These are phyloP conservation scores for Entomortierella lignicola DNA, from an alignment of 192 early-diverging fungal genomes.

Conservation along the genomic window DNA sequence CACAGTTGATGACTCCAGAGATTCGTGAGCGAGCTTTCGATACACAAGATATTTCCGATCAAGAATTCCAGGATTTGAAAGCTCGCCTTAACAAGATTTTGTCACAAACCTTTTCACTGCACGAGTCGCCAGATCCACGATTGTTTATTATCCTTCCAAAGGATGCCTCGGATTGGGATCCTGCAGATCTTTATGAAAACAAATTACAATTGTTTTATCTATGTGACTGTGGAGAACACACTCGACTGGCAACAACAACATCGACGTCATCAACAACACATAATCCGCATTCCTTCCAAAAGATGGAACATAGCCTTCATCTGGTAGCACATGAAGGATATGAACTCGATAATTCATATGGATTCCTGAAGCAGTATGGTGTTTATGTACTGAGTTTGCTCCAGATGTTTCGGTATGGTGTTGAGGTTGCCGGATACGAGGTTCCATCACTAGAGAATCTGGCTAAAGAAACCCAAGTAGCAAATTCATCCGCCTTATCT, in stretches of 20 bases:
- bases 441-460: background rate
- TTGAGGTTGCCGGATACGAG: background rate
- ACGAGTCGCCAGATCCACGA: background rate
- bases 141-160: conserved; percentile 4
- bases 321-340: background rate
- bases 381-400: background rate
- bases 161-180: conserved; percentile 8
- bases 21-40: background rate
- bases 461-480: background rate
- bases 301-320: conserved; percentile 5
- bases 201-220: background rate
- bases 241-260: background rate
- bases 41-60: background rate
- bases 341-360: background rate
- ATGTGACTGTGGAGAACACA: conserved; percentile 3
- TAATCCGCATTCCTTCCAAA: no score
- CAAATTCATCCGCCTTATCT: background rate
- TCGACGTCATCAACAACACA: background rate
- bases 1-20: background rate
- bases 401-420: conserved; percentile 12
- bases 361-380: background rate
- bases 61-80: background rate
- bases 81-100: background rate
- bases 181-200: background rate
- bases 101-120: background rate